These are phyloP conservation scores for Rubus parviflorus DNA, from an alignment of 306 rosid genomes.

Conservation along the genomic window DNA sequence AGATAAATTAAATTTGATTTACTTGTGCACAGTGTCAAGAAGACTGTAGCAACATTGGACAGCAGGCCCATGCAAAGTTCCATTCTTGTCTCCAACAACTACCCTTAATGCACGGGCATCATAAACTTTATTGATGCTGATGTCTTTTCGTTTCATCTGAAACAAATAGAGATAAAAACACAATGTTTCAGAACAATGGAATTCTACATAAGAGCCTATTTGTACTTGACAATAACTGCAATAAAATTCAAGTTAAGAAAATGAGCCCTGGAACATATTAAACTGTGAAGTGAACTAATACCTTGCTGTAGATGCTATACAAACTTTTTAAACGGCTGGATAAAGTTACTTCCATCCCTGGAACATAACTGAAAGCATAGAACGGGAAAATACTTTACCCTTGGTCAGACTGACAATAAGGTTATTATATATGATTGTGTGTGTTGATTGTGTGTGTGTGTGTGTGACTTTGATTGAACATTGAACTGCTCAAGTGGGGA, in stretches of 20 bases:
- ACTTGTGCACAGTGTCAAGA: constrained; percentile 93
- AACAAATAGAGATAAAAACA: constrained; percentile 25
- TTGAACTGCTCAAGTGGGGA: too few relatives aligned
- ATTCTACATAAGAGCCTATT: neutral
- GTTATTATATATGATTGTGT: neutral
- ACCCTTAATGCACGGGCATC: constrained; percentile 98
- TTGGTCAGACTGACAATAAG: constrained; percentile 8
- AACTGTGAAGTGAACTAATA: constrained; percentile 27
- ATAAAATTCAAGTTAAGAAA: neutral
- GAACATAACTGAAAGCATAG: constrained; percentile 74
- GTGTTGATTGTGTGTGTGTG: neutral
- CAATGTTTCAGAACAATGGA: constrained; percentile 9
- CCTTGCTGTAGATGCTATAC: constrained; percentile 94
- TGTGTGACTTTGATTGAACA: neutral
- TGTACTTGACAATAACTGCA: neutral
- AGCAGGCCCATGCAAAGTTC: constrained; percentile 90
- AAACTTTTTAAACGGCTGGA: constrained; percentile 92
- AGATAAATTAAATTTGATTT: constrained; percentile 17
- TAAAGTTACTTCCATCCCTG: constrained; percentile 95
- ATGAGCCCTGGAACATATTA: neutral
- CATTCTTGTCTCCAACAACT: constrained; percentile 95
- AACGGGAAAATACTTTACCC: constrained; percentile 18
- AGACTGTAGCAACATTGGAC: constrained; percentile 91
- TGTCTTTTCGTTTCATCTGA: constrained; percentile 92
- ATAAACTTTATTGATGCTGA: constrained; percentile 68